Evolutionary conservation across 176 grass and related monocot species (phyloP).

Genomic region (Rhynchospora pubera): DNA sequence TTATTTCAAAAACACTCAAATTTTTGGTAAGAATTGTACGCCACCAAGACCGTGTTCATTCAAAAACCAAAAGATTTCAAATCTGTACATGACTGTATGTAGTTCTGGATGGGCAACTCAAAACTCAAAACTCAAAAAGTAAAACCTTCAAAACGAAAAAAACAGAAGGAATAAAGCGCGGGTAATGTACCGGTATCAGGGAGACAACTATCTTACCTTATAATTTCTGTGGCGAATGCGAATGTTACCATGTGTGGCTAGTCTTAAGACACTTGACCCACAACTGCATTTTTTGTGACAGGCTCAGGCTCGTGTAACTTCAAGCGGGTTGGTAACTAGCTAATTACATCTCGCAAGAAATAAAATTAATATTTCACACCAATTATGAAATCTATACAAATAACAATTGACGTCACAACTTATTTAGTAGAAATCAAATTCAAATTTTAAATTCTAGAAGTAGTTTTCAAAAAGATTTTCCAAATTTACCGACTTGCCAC

Average conservation of each 20-base stretch:
- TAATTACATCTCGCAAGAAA: too few relatives aligned
- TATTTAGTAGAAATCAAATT: too few relatives aligned
- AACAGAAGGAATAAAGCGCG: constrained; percentile 8
- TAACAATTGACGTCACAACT: too few relatives aligned
- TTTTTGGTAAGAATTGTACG: not conserved
- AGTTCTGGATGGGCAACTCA: not conserved
- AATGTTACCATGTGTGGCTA: not conserved
- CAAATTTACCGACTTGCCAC: not conserved
- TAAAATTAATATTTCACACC: too few relatives aligned
- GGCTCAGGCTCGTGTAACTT: too few relatives aligned
- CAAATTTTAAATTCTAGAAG: not conserved
- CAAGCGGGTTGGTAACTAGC: too few relatives aligned
- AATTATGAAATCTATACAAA: too few relatives aligned
- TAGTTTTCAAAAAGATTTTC: not conserved
- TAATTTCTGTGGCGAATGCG: not conserved
- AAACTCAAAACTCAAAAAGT: too few relatives aligned
- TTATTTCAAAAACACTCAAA: not conserved
- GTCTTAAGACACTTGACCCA: not conserved
- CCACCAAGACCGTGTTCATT: not conserved
- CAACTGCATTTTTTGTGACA: too few relatives aligned
- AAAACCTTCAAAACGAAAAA: not conserved
- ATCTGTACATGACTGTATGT: not conserved
- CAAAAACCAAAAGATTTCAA: not conserved
- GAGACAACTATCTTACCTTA: not conserved
- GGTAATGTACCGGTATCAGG: constrained; percentile 6